Percentiles rank a stretch among this genome's conserved stretches.
Evolutionary conservation across 495 filamentous ascomycete genomes (phyloP).

Genomic region (Chaetomium fimeti): DNA sequence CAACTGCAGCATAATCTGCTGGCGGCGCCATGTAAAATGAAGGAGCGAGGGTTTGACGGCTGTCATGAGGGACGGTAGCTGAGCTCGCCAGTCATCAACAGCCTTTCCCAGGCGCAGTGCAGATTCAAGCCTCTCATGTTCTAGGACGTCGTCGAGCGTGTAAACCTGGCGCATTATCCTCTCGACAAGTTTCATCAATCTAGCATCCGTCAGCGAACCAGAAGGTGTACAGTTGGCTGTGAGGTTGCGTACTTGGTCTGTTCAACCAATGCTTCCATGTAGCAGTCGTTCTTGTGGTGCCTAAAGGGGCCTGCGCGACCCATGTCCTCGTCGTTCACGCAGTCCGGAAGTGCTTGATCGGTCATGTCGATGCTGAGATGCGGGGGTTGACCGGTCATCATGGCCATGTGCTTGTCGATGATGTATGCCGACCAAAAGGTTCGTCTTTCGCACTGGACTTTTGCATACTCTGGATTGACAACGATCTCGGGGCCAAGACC

Average conservation of each 20-base stretch:
- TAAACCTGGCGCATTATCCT: constrained; percentile 53
- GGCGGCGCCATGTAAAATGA: constrained; percentile 53
- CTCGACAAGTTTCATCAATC: constrained; percentile 28
- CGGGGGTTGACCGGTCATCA: constrained; percentile 55
- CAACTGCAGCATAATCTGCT: constrained; percentile 54
- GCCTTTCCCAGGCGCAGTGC: constrained; percentile 42
- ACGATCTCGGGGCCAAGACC: constrained; percentile 23
- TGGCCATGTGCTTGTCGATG: constrained; percentile 58
- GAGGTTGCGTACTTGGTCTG: constrained; percentile 41
- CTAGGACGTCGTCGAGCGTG: constrained; percentile 43
- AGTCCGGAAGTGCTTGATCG: constrained; percentile 54
- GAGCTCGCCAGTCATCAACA: constrained; percentile 37
- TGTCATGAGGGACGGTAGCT: constrained; percentile 47
- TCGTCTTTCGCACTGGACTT: constrained; percentile 45
- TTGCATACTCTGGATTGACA: constrained; percentile 25
- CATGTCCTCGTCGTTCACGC: constrained; percentile 56
- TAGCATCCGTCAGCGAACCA: background rate
- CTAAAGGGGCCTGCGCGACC: constrained; percentile 35
- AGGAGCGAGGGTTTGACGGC: constrained; percentile 43
- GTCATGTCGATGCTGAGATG: constrained; percentile 54
- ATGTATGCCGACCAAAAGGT: constrained; percentile 59
- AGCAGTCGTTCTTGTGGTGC: constrained; percentile 33
- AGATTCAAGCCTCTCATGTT: constrained; percentile 42
- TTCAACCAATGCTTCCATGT: constrained; percentile 51
- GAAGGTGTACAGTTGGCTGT: background rate